A percentile compares a stretch with the other conserved stretches of the same genome.
Evolutionary conservation across 2,329 filamentous ascomycete genomes (phyloP).

Genomic region (Monilinia laxa): DNA sequence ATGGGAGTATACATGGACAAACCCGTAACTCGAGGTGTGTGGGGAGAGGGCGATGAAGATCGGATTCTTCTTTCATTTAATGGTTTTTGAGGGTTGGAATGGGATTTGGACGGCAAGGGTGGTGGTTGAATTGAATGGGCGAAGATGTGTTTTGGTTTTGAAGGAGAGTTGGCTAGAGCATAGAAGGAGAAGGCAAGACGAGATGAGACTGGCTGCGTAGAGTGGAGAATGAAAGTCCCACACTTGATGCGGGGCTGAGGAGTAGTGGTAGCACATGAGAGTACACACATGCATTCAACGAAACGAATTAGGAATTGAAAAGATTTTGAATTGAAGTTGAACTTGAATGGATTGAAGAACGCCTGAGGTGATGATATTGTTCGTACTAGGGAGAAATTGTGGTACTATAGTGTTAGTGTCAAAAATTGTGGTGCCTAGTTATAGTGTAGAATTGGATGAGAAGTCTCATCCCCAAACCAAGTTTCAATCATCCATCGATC

Average conservation of each 20-base stretch:
- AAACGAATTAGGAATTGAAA: neutral
- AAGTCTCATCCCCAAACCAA: too few relatives aligned
- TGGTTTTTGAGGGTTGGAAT: neutral
- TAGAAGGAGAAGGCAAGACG: neutral
- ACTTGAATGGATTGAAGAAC: neutral
- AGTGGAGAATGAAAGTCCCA: neutral
- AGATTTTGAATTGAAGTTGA: neutral
- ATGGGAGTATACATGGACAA: slow-evolving; percentile 14
- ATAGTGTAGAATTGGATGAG: too few relatives aligned
- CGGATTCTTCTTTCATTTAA: slow-evolving; percentile 7
- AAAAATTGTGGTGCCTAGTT: too few relatives aligned
- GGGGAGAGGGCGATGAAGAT: neutral
- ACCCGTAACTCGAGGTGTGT: neutral
- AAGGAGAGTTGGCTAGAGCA: slow-evolving; percentile 1
- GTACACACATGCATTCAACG: slow-evolving; percentile 8
- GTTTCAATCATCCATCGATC: too few relatives aligned
- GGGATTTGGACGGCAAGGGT: neutral
- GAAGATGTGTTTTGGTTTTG: neutral
- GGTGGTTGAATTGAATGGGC: neutral
- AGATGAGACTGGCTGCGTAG: neutral
- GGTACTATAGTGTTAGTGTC: too few relatives aligned
- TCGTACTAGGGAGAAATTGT: too few relatives aligned
- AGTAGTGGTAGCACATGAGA: neutral
- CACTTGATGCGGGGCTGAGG: neutral
- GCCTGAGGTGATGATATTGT: too few relatives aligned